Conservation (phyloP, 306 rosid species). For the Inga oerstediana region DNA sequence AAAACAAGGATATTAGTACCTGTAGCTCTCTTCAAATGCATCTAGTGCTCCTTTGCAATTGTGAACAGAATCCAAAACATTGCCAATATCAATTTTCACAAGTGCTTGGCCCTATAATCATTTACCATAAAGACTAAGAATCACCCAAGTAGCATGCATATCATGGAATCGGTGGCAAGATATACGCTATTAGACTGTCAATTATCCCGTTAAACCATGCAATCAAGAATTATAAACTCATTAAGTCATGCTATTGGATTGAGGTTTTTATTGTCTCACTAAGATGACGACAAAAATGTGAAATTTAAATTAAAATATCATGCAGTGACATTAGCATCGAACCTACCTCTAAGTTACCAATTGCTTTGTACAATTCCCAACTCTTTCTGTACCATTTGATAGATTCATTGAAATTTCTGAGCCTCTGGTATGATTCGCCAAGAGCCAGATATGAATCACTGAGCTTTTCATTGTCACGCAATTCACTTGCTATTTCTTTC, state of each 20-base stretch:
- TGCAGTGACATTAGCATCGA: slow-evolving; percentile 3
- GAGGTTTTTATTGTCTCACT: background rate
- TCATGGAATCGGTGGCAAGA: background rate
- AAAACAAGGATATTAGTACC: slow-evolving; percentile 45
- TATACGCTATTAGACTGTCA: slow-evolving; percentile 5
- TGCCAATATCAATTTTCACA: slow-evolving; percentile 69
- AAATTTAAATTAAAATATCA: slow-evolving; percentile 8
- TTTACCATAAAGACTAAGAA: slow-evolving; percentile 41
- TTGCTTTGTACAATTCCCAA: slow-evolving; percentile 66
- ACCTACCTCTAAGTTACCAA: slow-evolving; percentile 81
- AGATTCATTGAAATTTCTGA: slow-evolving; percentile 70
- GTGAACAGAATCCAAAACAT: slow-evolving; percentile 73
- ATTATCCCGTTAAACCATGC: slow-evolving; percentile 24
- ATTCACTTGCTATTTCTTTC: slow-evolving; percentile 67
- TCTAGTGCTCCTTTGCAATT: slow-evolving; percentile 65
- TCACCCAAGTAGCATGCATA: slow-evolving; percentile 31
- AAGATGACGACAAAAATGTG: slow-evolving; percentile 20
- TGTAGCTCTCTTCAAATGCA: slow-evolving; percentile 78
- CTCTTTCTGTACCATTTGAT: slow-evolving; percentile 83
- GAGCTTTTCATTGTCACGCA: slow-evolving; percentile 74
- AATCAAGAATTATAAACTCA: slow-evolving; percentile 19
- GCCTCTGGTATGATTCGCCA: slow-evolving; percentile 85
- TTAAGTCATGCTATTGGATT: slow-evolving; percentile 12
- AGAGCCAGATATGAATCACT: slow-evolving; percentile 69
- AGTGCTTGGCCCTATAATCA: slow-evolving; percentile 81